Conservation (phyloP, 2,329 filamentous ascomycete species). For the Chaetomiaceae sp. region DNA sequence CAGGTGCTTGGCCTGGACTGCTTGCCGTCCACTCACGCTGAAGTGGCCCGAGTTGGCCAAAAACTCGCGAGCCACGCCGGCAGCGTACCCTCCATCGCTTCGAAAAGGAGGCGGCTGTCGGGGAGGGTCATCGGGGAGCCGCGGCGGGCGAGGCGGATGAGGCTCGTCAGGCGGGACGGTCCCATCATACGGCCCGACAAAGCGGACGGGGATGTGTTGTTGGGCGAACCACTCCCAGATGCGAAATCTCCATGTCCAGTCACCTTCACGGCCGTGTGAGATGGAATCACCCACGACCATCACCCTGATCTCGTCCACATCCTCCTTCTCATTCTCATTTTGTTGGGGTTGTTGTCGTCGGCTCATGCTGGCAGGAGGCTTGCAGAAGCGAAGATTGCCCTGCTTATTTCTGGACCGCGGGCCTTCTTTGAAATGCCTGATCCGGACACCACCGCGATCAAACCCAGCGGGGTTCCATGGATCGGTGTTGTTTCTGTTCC, state of each 20-base stretch:
- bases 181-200: constrained; percentile 36
- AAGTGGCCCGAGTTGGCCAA: constrained; percentile 31
- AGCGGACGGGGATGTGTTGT: constrained; percentile 25
- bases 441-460: too few relatives aligned
- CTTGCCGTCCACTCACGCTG: constrained; percentile 32
- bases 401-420: too few relatives aligned
- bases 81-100: constrained; percentile 31
- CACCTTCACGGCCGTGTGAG: constrained; percentile 35
- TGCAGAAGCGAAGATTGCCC: too few relatives aligned
- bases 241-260: constrained; percentile 40
- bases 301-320: constrained; percentile 15
- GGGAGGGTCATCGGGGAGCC: constrained; percentile 13
- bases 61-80: constrained; percentile 26
- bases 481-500: too few relatives aligned
- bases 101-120: constrained; percentile 10
- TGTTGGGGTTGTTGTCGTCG: background rate
- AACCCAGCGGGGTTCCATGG: too few relatives aligned
- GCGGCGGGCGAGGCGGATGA: constrained; percentile 19
- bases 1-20: constrained; percentile 28
- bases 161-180: constrained; percentile 26
- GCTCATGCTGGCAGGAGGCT: too few relatives aligned
- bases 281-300: constrained; percentile 39
- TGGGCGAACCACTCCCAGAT: constrained; percentile 37
- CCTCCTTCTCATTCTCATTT: too few relatives aligned
- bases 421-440: too few relatives aligned